A percentile compares a stretch with the other conserved stretches of the same genome.
phyloP scores from a whole-genome alignment of 495 filamentous ascomycete species.

The Penicillium malachiteum region DNA sequence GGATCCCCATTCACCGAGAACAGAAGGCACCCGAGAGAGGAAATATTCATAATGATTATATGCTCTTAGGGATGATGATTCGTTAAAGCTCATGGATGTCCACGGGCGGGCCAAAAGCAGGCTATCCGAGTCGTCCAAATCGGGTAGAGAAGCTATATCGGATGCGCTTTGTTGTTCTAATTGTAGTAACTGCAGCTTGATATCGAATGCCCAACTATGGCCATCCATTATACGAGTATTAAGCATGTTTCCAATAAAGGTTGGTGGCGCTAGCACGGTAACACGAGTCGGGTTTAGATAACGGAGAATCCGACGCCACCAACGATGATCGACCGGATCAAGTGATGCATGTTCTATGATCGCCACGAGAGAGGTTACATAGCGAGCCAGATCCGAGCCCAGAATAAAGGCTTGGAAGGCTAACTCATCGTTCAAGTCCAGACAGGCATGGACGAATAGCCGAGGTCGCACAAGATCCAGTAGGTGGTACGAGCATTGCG shows the following conservation, averaged over 20 bases:
- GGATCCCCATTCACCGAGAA: conserved; percentile 34
- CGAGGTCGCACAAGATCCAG: conserved; percentile 29
- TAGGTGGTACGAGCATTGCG: conserved; percentile 26
- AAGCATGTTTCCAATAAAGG: conserved; percentile 30
- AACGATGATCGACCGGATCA: conserved; percentile 20
- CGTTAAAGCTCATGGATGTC: conserved; percentile 40
- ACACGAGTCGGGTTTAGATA: conserved; percentile 32
- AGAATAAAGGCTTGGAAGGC: conserved; percentile 30
- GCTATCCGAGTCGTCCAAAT: conserved; percentile 14
- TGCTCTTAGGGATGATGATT: conserved; percentile 41
- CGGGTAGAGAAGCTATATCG: background rate
- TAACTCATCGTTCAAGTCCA: conserved; percentile 28
- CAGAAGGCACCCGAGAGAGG: conserved; percentile 34
- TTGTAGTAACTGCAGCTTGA: conserved; percentile 34
- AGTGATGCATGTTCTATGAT: conserved; percentile 10
- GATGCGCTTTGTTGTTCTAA: conserved; percentile 18
- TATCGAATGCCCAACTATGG: conserved; percentile 44
- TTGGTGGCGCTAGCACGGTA: conserved; percentile 37
- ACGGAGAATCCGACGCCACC: conserved; percentile 34
- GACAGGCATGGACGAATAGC: conserved; percentile 35
- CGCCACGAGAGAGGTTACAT: conserved; percentile 36
- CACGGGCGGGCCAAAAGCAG: conserved; percentile 30
- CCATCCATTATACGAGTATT: conserved; percentile 28
- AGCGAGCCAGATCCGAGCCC: conserved; percentile 21
- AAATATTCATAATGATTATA: conserved; percentile 49